Percentiles rank a stretch among this genome's conserved stretches.
Evolutionary conservation across 2,329 filamentous ascomycete species (phyloP).

Genomic region (Myriosclerotinia curreyana): DNA sequence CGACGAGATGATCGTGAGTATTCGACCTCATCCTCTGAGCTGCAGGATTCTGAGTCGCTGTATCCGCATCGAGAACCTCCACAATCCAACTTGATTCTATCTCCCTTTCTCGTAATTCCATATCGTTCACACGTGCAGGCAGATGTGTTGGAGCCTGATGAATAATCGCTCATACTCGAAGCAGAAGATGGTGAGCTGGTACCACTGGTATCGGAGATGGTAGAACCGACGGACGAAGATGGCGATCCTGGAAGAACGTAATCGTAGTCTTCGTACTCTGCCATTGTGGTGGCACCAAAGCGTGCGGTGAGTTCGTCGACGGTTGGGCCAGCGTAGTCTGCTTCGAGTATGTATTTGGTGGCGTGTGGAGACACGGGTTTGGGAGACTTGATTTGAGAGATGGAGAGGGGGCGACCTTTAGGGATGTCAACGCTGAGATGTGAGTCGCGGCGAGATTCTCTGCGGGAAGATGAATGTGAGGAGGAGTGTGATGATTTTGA

Average conservation of each 20-base stretch:
- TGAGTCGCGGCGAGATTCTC: slow-evolving; percentile 43
- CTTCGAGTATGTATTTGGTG: slow-evolving; percentile 80
- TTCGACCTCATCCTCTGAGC: slow-evolving; percentile 59
- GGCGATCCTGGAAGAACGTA: slow-evolving; percentile 55
- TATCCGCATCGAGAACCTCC: slow-evolving; percentile 85
- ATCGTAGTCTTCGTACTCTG: slow-evolving; percentile 53
- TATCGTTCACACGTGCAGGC: slow-evolving; percentile 93
- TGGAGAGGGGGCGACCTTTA: slow-evolving; percentile 83
- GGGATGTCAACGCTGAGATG: slow-evolving; percentile 66
- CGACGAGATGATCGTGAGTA: slow-evolving; percentile 58
- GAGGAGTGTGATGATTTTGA: slow-evolving; percentile 40
- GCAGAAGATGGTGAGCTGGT: slow-evolving; percentile 70
- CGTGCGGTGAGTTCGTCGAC: slow-evolving; percentile 77
- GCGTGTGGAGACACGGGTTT: slow-evolving; percentile 86
- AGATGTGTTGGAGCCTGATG: slow-evolving; percentile 66
- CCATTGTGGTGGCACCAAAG: slow-evolving; percentile 62
- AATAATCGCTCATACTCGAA: slow-evolving; percentile 70
- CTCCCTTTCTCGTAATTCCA: slow-evolving; percentile 89
- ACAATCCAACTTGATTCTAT: slow-evolving; percentile 94
- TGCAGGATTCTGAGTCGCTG: slow-evolving; percentile 65
- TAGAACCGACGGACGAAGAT: slow-evolving; percentile 70
- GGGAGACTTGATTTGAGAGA: slow-evolving; percentile 86
- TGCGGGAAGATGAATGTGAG: slow-evolving; percentile 44
- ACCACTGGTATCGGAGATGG: slow-evolving; percentile 66
- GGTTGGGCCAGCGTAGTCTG: slow-evolving; percentile 68